phyloP scores from a whole-genome alignment of 331 rosid species.

The Quercus lobata region DNA sequence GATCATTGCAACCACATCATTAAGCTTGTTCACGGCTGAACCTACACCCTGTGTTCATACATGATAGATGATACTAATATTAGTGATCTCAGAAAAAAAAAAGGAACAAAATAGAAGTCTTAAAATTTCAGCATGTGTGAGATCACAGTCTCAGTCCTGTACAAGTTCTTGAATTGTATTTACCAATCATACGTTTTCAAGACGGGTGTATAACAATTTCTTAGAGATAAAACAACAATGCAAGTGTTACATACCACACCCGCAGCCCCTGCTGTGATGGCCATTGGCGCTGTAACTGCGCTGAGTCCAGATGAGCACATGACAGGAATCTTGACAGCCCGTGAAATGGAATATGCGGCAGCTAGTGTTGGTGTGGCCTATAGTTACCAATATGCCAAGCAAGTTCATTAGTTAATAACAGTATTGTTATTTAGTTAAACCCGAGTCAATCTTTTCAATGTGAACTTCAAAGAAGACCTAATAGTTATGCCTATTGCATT shows the following conservation, averaged over 20 bases:
- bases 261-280: slow-evolving; percentile 87
- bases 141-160: not conserved
- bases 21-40: slow-evolving; percentile 84
- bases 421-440: not conserved
- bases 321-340: slow-evolving; percentile 86
- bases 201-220: not conserved
- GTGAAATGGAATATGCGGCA: slow-evolving; percentile 80
- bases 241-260: slow-evolving; percentile 64
- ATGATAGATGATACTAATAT: slow-evolving; percentile 16
- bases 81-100: not conserved
- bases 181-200: not conserved
- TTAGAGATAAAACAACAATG: not conserved
- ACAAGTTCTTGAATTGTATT: not conserved
- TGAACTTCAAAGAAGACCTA: not conserved
- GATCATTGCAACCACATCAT: slow-evolving; percentile 81
- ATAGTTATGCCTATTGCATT: not conserved
- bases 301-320: slow-evolving; percentile 90
- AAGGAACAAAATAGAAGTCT: not conserved
- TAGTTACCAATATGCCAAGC: not conserved
- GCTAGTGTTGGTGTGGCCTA: slow-evolving; percentile 92
- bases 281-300: slow-evolving; percentile 90
- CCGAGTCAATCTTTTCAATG: not conserved
- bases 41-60: slow-evolving; percentile 69
- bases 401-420: slow-evolving; percentile 4
- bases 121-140: not conserved